Base-by-base conservation (phyloP, 192 early-diverging fungal genomes). In the Spizellomyces punctatus region DNA sequence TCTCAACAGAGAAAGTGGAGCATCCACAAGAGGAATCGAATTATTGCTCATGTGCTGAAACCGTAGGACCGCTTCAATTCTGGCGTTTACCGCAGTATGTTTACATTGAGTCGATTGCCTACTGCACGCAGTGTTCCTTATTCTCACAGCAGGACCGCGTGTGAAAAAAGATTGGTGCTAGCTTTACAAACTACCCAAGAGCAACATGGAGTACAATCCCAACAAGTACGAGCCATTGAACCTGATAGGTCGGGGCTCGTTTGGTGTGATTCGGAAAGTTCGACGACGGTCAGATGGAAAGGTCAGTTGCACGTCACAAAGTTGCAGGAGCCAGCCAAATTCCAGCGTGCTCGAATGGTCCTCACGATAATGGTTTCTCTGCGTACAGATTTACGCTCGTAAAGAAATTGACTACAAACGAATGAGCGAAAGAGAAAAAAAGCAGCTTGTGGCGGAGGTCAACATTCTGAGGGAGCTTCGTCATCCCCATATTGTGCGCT, bases 361-460 rank as follows among this genome's bases (percentile, higher is more conserved):
- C 36, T 14, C 64, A n/a, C 54, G 1, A 36, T 36, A 36, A 36
- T 36, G 27, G 27, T 36, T 36, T 36, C 27, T 36, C 27, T 36
- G 27, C 27, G 27, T 36, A 36, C 27, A 90, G 89, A 82, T 92
- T n/a, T 71, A 90, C 46, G 90, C 88, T 19, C 72, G 90, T 42
- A 92, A 92, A 74, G 91, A 92, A 73, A 92, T 92, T 62, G 91
- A 92, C 64, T 92, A 90, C 79, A 80, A 85, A 12, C 88, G 88
- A 70, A 92, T 92, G 91, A 82, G 71, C 36, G 88, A 86, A 43
- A 86, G 87, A 59, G 90, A 92, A 71, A 90, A 88, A 76, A 75
- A 78, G 47, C 91, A 92, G 64, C 82, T 92, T 49, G 89, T 92
- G 12, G 76, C 87, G 46, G 91, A 91, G 76, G 90, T 91, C 64